A percentile compares a stretch with the other conserved stretches of the same genome.
Evolutionary conservation across 2,329 filamentous ascomycete species (phyloP).

Genomic region (Fusarium liriodendri): DNA sequence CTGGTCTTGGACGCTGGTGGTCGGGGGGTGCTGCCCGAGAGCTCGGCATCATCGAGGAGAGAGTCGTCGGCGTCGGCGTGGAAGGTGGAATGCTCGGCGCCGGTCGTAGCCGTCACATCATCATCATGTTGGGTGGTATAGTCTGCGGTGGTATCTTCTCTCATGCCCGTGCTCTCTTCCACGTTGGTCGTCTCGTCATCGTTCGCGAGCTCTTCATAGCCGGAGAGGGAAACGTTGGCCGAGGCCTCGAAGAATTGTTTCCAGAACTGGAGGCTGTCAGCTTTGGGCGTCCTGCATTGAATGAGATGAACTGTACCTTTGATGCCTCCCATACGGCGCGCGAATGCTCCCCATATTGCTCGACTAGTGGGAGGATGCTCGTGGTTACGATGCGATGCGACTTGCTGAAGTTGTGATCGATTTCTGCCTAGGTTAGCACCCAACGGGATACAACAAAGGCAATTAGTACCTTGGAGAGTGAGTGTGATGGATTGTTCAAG

Average conservation of each 20-base stretch:
- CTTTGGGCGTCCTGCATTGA: background rate
- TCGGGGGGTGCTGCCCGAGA: slow-evolving; percentile 76
- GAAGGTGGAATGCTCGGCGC: slow-evolving; percentile 49
- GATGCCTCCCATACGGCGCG: slow-evolving; percentile 96
- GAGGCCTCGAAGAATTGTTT: slow-evolving; percentile 99
- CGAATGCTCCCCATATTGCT: slow-evolving; percentile 95
- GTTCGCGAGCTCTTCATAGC: slow-evolving; percentile 86
- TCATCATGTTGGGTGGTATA: slow-evolving; percentile 56
- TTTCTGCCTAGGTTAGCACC: slow-evolving; percentile 69
- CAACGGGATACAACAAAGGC: background rate
- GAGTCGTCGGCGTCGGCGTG: slow-evolving; percentile 69
- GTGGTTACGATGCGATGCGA: slow-evolving; percentile 96
- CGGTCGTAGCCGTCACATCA: slow-evolving; percentile 51
- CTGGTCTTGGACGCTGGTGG: slow-evolving; percentile 63
- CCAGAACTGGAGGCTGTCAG: slow-evolving; percentile 78
- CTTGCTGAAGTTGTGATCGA: slow-evolving; percentile 97
- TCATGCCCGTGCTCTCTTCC: slow-evolving; percentile 65
- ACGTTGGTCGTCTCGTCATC: slow-evolving; percentile 68
- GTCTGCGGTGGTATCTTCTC: slow-evolving; percentile 66
- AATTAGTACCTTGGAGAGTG: slow-evolving; percentile 83
- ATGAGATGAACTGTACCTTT: slow-evolving; percentile 67
- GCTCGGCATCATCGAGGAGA: slow-evolving; percentile 71
- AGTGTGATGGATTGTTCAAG: slow-evolving; percentile 97
- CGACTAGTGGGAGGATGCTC: slow-evolving; percentile 91
- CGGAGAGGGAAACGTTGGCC: slow-evolving; percentile 94